Percentiles rank a stretch among this genome's conserved stretches.
These are phyloP conservation scores for Ettlia oleoabundans DNA, from an alignment of 139 green algal species.

Conservation along the genomic window DNA sequence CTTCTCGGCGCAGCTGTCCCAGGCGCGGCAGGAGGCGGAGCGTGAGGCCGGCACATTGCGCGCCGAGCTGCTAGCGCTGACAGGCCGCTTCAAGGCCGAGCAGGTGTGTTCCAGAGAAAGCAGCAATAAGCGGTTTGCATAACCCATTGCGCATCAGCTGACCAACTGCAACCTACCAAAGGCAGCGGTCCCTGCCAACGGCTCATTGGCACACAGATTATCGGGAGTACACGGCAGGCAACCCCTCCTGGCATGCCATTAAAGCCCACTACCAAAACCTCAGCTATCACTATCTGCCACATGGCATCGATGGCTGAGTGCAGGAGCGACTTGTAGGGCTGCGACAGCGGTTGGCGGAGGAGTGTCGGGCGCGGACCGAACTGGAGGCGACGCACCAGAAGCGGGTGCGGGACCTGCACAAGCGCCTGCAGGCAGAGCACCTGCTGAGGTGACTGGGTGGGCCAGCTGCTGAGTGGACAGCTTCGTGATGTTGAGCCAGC, in stretches of 20 bases:
- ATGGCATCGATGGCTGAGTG: too few species aligned
- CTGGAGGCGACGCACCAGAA: conserved; percentile 36
- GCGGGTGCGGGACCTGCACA: conserved; percentile 43
- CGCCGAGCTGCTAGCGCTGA: not conserved
- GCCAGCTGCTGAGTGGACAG: too few species aligned
- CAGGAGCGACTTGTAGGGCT: conserved; percentile 39
- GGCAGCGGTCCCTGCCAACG: too few species aligned
- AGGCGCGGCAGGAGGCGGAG: conserved; percentile 10
- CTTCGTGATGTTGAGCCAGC: too few species aligned
- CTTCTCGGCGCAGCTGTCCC: not conserved
- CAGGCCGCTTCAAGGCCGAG: conserved; percentile 24
- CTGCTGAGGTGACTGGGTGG: conserved; percentile 17
- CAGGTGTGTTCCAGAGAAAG: conserved; percentile 28
- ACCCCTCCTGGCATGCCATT: too few species aligned
- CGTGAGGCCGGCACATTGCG: not conserved
- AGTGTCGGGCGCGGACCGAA: conserved; percentile 7
- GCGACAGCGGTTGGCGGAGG: conserved; percentile 45
- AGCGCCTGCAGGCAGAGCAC: conserved; percentile 36
- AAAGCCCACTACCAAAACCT: too few species aligned
- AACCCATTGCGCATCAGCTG: too few species aligned
- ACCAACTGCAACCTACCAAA: too few species aligned
- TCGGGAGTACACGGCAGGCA: too few species aligned
- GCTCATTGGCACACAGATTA: too few species aligned
- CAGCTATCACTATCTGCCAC: too few species aligned
- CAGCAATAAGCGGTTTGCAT: too few species aligned